A percentile compares a stretch with the other conserved stretches of the same genome.
Conservation (phyloP, 148 eudicot species). For the Polygonum maritimum region DNA sequence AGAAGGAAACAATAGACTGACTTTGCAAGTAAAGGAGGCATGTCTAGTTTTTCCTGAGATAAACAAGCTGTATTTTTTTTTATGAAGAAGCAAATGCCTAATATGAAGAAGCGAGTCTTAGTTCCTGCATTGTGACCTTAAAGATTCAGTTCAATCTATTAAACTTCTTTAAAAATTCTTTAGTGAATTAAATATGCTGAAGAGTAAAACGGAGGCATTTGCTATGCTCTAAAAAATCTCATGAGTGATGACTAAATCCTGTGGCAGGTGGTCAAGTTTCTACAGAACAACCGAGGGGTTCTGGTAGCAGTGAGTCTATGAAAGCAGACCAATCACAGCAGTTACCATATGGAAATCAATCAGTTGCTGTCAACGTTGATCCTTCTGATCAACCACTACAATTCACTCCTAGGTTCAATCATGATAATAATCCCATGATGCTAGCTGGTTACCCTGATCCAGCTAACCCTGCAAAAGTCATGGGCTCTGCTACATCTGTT, state of each 20-base stretch:
- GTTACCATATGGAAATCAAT: constrained; percentile 33
- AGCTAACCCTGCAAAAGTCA: constrained; percentile 31
- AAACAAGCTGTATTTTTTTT: not conserved
- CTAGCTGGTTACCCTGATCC: constrained; percentile 36
- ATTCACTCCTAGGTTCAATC: constrained; percentile 54
- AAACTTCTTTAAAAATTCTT: not conserved
- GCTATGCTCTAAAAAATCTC: not conserved
- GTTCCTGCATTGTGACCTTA: not conserved
- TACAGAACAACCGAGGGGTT: constrained; percentile 32
- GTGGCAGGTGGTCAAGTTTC: constrained; percentile 56
- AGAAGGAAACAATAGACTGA: constrained; percentile 1
- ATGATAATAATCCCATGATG: constrained; percentile 39
- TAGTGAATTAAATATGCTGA: not conserved
- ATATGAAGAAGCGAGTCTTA: not conserved
- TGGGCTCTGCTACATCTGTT: constrained; percentile 24
- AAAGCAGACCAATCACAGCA: constrained; percentile 45
- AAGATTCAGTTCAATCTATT: not conserved
- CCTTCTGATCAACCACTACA: constrained; percentile 67
- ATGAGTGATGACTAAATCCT: constrained; percentile 15
- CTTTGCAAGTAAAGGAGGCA: not conserved
- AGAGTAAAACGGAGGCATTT: not conserved
- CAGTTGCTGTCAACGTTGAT: constrained; percentile 28
- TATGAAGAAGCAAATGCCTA: not conserved
- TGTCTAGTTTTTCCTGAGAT: not conserved
- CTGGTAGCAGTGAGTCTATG: constrained; percentile 33